phyloP scores from a whole-genome alignment of 768 basidiomycete genomes.

The Amanita polypyramis region DNA sequence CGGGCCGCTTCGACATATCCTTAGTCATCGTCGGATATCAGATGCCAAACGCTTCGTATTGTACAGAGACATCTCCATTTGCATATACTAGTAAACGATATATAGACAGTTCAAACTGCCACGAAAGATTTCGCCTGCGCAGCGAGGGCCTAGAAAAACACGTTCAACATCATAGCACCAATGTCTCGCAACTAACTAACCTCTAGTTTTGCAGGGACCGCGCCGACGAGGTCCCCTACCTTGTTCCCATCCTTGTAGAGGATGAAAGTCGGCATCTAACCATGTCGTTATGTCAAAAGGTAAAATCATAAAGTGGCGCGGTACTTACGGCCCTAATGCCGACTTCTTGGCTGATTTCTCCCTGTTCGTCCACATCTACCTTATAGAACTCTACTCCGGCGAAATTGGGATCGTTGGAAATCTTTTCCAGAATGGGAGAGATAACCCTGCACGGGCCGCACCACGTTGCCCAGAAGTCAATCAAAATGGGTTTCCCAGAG shows the following conservation, averaged over 20 bases:
- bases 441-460: conserved; percentile 63
- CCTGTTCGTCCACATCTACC: conserved; percentile 58
- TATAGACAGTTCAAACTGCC: no score
- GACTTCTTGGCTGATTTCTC: conserved; percentile 43
- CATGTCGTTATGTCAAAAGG: neutral
- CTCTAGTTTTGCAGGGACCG: conserved; percentile 28
- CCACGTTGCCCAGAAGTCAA: conserved; percentile 77
- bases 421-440: conserved; percentile 52
- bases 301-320: neutral
- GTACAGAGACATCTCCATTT: no score
- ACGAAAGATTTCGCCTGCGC: neutral
- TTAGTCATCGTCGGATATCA: no score
- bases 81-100: no score
- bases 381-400: conserved; percentile 52
- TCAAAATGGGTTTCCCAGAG: conserved; percentile 33
- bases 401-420: conserved; percentile 23
- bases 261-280: conserved; percentile 34
- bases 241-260: conserved; percentile 27
- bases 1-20: no score
- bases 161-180: neutral
- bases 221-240: conserved; percentile 34
- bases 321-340: conserved; percentile 50
- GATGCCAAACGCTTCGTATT: no score
- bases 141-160: conserved; percentile 9
- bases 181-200: conserved; percentile 20